Percentiles rank a stretch among this genome's conserved stretches.
phyloP scores from a whole-genome alignment of 345 rosid genomes.

The Eucalyptus marginata region DNA sequence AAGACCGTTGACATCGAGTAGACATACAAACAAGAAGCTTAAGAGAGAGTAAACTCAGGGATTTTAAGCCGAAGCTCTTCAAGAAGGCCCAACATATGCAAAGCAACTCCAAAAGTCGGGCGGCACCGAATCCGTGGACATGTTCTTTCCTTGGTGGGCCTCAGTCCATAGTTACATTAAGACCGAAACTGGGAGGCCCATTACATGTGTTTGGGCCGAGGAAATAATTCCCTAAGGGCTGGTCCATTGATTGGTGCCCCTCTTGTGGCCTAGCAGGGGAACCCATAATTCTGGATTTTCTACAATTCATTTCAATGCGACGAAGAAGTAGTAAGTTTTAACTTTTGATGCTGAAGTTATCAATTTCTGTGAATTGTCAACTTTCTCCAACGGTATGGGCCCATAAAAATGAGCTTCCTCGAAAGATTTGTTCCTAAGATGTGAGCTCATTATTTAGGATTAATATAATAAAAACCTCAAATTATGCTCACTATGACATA shows the following conservation, averaged over 20 bases:
- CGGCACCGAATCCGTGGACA: background rate
- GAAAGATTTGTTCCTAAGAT: background rate
- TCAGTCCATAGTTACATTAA: background rate
- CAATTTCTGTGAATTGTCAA: background rate
- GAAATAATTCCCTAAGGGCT: background rate
- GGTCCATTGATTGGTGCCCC: background rate
- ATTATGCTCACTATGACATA: background rate
- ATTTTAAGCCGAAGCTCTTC: background rate
- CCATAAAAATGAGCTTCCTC: background rate
- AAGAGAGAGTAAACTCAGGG: background rate
- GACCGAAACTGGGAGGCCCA: background rate
- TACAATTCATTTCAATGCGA: background rate
- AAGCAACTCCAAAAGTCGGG: background rate
- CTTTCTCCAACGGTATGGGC: background rate
- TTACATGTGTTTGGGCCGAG: background rate
- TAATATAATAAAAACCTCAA: background rate
- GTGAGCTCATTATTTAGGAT: background rate
- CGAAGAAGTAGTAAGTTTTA: background rate
- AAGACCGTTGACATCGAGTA: background rate
- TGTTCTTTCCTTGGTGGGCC: background rate
- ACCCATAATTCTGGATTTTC: background rate
- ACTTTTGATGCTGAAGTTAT: background rate
- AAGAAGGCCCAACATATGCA: background rate
- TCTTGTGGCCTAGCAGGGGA: background rate
- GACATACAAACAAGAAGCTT: background rate